Conservation (phyloP, 2,329 filamentous ascomycete species). For the Trichophyton benhamiae region DNA sequence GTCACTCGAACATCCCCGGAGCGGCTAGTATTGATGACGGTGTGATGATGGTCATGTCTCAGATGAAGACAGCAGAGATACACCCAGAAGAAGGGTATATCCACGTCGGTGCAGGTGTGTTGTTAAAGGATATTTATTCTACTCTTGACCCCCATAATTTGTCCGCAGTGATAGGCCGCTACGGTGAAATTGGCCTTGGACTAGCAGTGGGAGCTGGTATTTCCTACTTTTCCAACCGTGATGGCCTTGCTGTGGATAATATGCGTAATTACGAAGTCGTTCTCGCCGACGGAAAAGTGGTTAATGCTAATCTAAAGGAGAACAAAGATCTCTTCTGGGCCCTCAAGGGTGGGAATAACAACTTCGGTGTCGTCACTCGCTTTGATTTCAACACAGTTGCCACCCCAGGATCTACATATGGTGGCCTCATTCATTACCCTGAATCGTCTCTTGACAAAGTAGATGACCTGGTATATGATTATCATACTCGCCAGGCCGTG, state of each 20-base stretch:
- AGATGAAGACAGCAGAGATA: background rate
- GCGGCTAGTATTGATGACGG: constrained; percentile 35
- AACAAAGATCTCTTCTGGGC: constrained; percentile 41
- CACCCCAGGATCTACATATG: constrained; percentile 2
- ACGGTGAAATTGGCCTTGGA: constrained; percentile 7
- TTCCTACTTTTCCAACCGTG: constrained; percentile 23
- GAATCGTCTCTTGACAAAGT: constrained; percentile 3
- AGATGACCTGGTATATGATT: constrained; percentile 6
- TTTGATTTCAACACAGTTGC: constrained; percentile 31
- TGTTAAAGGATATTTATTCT: background rate
- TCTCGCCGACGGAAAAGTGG: constrained; percentile 29
- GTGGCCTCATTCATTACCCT: constrained; percentile 1
- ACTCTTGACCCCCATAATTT: constrained; percentile 4
- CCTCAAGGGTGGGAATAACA: constrained; percentile 36
- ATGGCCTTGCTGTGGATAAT: constrained; percentile 28
- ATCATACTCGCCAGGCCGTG: constrained; percentile 7
- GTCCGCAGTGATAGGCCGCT: constrained; percentile 1
- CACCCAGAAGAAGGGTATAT: background rate
- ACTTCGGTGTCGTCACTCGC: constrained; percentile 29
- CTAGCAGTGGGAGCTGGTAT: constrained; percentile 24
- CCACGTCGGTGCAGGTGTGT: background rate
- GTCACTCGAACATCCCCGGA: constrained; percentile 37
- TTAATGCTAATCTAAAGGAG: constrained; percentile 22
- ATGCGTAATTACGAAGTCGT: constrained; percentile 28
- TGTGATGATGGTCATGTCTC: constrained; percentile 24